Base-by-base conservation (phyloP, 768 basidiomycete species). In the Chiua virens region DNA sequence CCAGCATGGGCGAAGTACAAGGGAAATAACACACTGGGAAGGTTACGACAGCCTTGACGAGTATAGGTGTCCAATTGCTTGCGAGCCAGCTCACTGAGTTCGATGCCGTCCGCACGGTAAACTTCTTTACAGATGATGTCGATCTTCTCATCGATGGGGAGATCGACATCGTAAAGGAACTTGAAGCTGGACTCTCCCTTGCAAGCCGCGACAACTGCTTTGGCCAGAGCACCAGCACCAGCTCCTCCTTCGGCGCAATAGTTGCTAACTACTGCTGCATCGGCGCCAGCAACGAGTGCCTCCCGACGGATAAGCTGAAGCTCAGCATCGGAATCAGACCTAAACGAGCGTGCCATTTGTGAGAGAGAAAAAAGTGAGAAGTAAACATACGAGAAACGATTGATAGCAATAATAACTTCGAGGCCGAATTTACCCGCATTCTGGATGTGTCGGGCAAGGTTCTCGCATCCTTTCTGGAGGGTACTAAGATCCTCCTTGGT, bases 171-270 rank as follows among this genome's bases (percentile, higher is more conserved):
- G 69, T 98, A 98, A 47, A 98, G 82, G 83, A 92, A 95, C 69
- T 87, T 88, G 81, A 99, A 99, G 54, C 79, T 68, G 1, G 92
- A 91, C 51, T 82, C 76, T 53, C 81, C 83, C 65, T 93, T 86
- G 71, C 95, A 98, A 23, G 87, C 84, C 17, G 80, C 74, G 61
- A 99, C 79, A 59, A 98, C 86, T n/a, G 95, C 92, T 64, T 98
- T 85, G 15, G 96, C 96, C 54, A 99, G 83, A 25, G 83, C 84
- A 51, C 85, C 79, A 41, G 96, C 96, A 47, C 97, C 96, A 37
- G 82, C 82, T 41, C 96, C 96, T 61, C 96, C 97, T 61, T 92
- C 78, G n/a, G 95, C 96, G 95, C 97, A 99, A 75, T 98, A 96
- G 74, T 88, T 96, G 71, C 89, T 92, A 55, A 97, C 86, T 3